These are phyloP conservation scores for Escallonia herrerae DNA, from an alignment of 129 eudicot species.

Conservation along the genomic window DNA sequence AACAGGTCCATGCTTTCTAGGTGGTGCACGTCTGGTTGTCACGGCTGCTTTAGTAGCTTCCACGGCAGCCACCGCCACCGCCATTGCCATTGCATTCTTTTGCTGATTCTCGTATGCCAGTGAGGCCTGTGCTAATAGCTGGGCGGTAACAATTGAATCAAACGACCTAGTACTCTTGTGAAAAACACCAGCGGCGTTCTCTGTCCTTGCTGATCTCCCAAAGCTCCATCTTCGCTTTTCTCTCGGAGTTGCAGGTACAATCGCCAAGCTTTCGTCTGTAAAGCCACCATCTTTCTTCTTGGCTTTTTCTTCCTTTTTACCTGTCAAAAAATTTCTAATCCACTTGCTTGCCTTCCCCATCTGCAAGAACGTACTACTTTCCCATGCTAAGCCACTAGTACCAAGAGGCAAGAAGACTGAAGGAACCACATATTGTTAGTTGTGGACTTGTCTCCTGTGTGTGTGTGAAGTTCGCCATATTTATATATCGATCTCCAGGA, in stretches of 20 bases:
- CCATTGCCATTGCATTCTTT: conserved; percentile 2
- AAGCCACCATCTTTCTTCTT: conserved; percentile 17
- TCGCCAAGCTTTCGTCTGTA: not conserved
- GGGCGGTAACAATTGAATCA: conserved; percentile 35
- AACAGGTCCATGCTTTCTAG: not conserved
- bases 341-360: conserved; percentile 86
- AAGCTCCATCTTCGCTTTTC: conserved; percentile 68
- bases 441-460: not conserved
- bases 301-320: conserved; percentile 48
- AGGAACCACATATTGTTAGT: not conserved
- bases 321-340: conserved; percentile 58
- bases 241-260: conserved; percentile 19
- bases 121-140: conserved; percentile 36
- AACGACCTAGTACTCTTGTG: conserved; percentile 41
- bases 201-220: conserved; percentile 32
- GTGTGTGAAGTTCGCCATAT: not conserved
- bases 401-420: not conserved
- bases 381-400: no score
- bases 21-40: no score
- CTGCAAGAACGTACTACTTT: not conserved
- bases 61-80: conserved; percentile 1
- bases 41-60: no score
- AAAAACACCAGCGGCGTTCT: not conserved
- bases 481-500: no score
- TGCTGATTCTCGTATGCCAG: conserved; percentile 26